phyloP scores from a whole-genome alignment of 495 filamentous ascomycete species.

The Penicillium antarcticum region DNA sequence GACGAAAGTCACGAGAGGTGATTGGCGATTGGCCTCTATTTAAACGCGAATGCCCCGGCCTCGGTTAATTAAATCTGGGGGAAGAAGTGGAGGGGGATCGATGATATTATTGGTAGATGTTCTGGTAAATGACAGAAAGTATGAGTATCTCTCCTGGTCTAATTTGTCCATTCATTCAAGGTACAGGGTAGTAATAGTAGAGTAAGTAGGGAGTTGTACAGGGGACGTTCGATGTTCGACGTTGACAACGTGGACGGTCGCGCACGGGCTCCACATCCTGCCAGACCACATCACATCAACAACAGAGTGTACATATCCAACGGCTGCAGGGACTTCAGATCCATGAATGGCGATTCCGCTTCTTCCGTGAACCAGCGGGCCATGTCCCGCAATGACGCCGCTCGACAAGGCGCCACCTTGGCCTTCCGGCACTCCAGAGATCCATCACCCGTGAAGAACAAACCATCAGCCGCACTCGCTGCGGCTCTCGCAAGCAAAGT shows the following conservation, averaged over 20 bases:
- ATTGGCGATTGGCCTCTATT: slow-evolving; percentile 3
- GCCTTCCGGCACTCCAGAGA: slow-evolving; percentile 31
- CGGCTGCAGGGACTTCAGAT: slow-evolving; percentile 6
- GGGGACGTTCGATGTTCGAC: too few species aligned
- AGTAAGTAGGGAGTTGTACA: too few species aligned
- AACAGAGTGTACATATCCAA: neutral
- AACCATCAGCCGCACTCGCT: slow-evolving; percentile 9
- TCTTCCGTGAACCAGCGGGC: slow-evolving; percentile 29
- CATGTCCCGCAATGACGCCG: slow-evolving; percentile 25
- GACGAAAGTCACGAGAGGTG: neutral
- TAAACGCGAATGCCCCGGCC: slow-evolving; percentile 6
- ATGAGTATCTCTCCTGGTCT: too few species aligned
- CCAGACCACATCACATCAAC: neutral
- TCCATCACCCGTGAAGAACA: slow-evolving; percentile 11
- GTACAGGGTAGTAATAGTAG: too few species aligned
- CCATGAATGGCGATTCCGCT: slow-evolving; percentile 35
- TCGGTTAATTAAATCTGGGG: slow-evolving; percentile 28
- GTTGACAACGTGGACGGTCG: neutral
- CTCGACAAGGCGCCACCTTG: slow-evolving; percentile 37
- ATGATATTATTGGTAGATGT: too few species aligned
- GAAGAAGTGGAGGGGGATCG: neutral
- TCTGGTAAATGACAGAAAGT: too few species aligned
- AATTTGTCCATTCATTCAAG: too few species aligned
- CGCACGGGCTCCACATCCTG: neutral
- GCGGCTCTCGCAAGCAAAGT: slow-evolving; percentile 17